Base-by-base conservation (phyloP, 371 early-diverging fungal species). In the Actinomortierella wolfii region DNA sequence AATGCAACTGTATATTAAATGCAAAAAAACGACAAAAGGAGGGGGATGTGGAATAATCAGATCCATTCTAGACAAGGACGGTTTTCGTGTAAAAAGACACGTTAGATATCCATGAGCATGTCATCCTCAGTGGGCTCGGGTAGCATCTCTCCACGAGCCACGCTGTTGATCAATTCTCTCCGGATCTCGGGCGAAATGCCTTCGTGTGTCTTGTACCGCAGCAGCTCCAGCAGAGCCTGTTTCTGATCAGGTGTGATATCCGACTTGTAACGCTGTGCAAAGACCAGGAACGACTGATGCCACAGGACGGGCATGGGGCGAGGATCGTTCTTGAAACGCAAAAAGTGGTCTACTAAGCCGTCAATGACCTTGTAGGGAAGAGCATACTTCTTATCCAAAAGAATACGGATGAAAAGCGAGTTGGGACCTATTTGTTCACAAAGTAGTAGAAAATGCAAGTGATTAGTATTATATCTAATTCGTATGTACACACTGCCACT, bases 331-430 rank as follows among this genome's bases (percentile, higher is more conserved):
- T 88, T 85, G 86, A 98, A 97, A 42, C 94, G 85, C 60, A 91
- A 68, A 77, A 96, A 98, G 82, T 98, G 97, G 79, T 91, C 89
- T 17, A 98, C 97, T 42, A 98, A 69, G 20, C 94, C 88, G 78
- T 97, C 97, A 17, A 98, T 89, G 25, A 97, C 98, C 81, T 94
- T 93, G 87, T 87, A 97, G 0, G 98, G 99, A 64, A 98, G 82
- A 13, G 99, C 97, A 61, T 98, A 98, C 79, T 98, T 98, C 69
- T 98, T 98, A 79, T 98, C 99, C 25, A 98, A 84, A 48, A 98
- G 84, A 50, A 97, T 83, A 59, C 97, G 94, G 60, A 98, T 93
- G 74, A 98, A 97, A 60, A 97, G 79, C 51, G 89, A 88, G 76
- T 92, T 95, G 61, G 97, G 89, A 40, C 81, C 69, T 68, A 21